Percentiles rank a stretch among this genome's conserved stretches.
Evolutionary conservation across 2,329 filamentous ascomycete genomes (phyloP).

Genomic region (Scedosporium boydii): DNA sequence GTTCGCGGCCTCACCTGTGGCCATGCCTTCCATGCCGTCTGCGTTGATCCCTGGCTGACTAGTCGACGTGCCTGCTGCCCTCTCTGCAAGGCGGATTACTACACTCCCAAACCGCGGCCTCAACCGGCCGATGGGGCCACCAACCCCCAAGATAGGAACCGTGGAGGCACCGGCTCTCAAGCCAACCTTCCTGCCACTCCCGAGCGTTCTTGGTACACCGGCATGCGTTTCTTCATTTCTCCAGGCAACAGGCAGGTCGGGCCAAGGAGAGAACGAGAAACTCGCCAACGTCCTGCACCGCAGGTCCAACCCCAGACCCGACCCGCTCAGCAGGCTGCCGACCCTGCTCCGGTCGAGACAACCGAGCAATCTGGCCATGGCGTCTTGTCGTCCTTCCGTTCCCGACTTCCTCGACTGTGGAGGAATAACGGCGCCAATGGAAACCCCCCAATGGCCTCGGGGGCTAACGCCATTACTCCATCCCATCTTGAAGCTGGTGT

Average conservation of each 20-base stretch:
- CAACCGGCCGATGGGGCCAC: conserved; percentile 30
- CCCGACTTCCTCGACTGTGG: background rate
- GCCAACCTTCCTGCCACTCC: conserved; percentile 37
- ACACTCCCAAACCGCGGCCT: conserved; percentile 79
- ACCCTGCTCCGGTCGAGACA: background rate
- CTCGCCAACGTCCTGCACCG: background rate
- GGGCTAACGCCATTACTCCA: conserved; percentile 25
- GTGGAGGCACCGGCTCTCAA: conserved; percentile 29
- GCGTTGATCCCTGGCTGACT: conserved; percentile 93
- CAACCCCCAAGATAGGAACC: conserved; percentile 15
- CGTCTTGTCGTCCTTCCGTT: conserved; percentile 3
- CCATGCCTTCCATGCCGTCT: conserved; percentile 95
- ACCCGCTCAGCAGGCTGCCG: background rate
- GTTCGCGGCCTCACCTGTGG: conserved; percentile 89
- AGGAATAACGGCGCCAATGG: background rate
- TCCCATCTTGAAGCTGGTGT: conserved; percentile 37
- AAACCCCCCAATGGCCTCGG: conserved; percentile 7
- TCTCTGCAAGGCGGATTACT: conserved; percentile 96
- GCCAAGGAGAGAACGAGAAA: background rate
- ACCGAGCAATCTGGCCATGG: background rate
- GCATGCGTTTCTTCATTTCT: conserved; percentile 1
- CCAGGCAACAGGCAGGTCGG: background rate
- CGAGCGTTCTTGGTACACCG: conserved; percentile 27
- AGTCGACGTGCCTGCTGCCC: conserved; percentile 91
- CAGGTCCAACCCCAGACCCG: background rate